Base-by-base conservation (phyloP, 192 early-diverging fungal genomes). In the Backusella mclennaniae region DNA sequence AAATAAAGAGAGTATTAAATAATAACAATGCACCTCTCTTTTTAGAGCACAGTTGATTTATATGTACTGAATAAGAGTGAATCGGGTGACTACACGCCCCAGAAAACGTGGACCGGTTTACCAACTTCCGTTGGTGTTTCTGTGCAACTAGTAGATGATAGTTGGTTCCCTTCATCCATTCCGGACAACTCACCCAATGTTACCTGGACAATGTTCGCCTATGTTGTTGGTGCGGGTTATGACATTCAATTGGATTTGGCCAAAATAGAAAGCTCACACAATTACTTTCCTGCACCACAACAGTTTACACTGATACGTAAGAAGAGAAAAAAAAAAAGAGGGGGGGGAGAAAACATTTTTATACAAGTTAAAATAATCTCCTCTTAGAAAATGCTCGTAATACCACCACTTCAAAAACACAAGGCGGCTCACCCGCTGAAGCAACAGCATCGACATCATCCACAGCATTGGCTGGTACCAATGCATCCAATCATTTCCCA, bases 221-320 rank as follows among this genome's bases (percentile, higher is more conserved):
- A 82, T 73, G 63, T 82, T 4, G 46, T 79, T 26, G 77, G 59
- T n/a, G 39, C 81, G 14, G 66, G 46, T 49, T 29, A 69, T 26
- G 41, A 69, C 29, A 75, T 74, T 6, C 42, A 70, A 15, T 21
- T 3, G 6, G 77, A 79, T 59, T 12, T 76, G 39, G 8, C 35
- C 6, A 52, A 63, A 46, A 73, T 74, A 46, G 15, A 21, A 8
- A 66, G 7, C 2, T 35, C 11, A 12, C 66, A 53, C 49, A 76
- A 46, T 26, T 46, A 70, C 5, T 79, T 74, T 53, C 78, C 78
- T n/a, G 33, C 46, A 26, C 78, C 78, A 42, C 42, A 46, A 29
- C 2, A 33, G 3, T 75, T 79, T 59, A 79, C 66, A 31, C 42
- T 79, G 8, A 74, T 79, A 63, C 78, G 78, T 79, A 79, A 52